Evolutionary conservation across 306 rosid species (phyloP).

Genomic region (Acacia crassicarpa): DNA sequence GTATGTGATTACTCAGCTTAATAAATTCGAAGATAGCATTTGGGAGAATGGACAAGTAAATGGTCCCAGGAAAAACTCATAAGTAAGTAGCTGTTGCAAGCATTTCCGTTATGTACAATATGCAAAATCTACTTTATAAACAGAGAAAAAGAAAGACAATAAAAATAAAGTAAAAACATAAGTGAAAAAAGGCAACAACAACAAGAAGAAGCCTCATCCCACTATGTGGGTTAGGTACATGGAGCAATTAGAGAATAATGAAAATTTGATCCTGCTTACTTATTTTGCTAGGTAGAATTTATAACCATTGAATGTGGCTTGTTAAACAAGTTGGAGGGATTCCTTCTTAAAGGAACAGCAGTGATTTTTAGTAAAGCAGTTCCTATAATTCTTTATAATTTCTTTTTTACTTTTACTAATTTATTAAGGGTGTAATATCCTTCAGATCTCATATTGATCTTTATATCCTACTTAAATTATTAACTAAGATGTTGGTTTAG

Average conservation of each 20-base stretch:
- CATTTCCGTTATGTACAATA: constrained; percentile 57
- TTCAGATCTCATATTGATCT: not conserved
- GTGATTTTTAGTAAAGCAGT: not conserved
- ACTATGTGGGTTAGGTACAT: too few relatives aligned
- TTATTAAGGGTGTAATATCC: not conserved
- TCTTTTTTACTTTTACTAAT: not conserved
- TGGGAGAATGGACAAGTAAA: constrained; percentile 88
- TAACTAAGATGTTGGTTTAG: not conserved
- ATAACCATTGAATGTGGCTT: not conserved
- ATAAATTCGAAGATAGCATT: constrained; percentile 92
- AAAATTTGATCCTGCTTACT: not conserved
- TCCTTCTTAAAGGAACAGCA: not conserved
- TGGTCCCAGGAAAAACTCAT: constrained; percentile 53
- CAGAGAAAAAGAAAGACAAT: not conserved
- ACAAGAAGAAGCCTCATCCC: too few relatives aligned
- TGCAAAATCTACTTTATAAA: constrained; percentile 5
- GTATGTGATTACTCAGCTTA: constrained; percentile 87
- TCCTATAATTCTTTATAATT: not conserved
- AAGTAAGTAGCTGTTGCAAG: constrained; percentile 48
- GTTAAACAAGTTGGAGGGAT: not conserved
- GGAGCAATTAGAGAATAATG: not conserved
- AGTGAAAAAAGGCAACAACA: not conserved
- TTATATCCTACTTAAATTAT: not conserved
- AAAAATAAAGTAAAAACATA: not conserved
- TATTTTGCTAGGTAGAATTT: not conserved